Conservation (phyloP, 2,329 filamentous ascomycete genomes). For the Beauveria caledonica region DNA sequence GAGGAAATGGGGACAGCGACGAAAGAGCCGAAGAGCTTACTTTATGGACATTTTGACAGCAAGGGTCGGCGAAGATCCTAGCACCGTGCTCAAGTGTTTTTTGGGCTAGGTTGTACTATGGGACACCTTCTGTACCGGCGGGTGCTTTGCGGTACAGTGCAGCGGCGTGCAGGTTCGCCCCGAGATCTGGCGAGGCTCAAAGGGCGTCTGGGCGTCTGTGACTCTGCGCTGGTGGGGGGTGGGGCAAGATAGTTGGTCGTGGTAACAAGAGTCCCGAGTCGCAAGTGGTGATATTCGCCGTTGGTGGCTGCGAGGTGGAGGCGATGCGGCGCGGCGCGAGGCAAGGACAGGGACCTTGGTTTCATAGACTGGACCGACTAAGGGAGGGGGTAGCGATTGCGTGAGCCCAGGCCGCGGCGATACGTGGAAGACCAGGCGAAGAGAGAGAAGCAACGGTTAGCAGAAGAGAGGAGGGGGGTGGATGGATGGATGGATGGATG, state of each 20-base stretch:
- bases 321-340: neutral
- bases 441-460: neutral
- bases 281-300: conserved; percentile 3
- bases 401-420: neutral
- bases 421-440: neutral
- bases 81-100: conserved; percentile 19
- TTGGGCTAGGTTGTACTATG: conserved; percentile 10
- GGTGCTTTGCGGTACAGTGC: neutral
- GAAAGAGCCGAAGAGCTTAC: conserved; percentile 33
- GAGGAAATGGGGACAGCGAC: conserved; percentile 9
- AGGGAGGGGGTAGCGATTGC: neutral
- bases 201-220: conserved; percentile 8
- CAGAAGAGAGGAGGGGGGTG: conserved; percentile 1
- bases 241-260: conserved; percentile 7
- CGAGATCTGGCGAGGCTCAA: conserved; percentile 9
- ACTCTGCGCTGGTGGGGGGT: conserved; percentile 8
- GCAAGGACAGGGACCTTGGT: neutral
- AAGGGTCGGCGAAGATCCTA: conserved; percentile 24
- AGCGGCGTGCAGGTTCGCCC: conserved; percentile 5
- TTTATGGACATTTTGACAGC: conserved; percentile 45
- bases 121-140: conserved; percentile 3
- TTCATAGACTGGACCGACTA: neutral
- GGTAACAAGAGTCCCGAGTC: neutral
- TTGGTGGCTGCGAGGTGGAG: conserved; percentile 5
- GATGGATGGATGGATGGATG: conserved; percentile 7